phyloP scores from a whole-genome alignment of 2,329 filamentous ascomycete species.

The Rutstroemia sp. region DNA sequence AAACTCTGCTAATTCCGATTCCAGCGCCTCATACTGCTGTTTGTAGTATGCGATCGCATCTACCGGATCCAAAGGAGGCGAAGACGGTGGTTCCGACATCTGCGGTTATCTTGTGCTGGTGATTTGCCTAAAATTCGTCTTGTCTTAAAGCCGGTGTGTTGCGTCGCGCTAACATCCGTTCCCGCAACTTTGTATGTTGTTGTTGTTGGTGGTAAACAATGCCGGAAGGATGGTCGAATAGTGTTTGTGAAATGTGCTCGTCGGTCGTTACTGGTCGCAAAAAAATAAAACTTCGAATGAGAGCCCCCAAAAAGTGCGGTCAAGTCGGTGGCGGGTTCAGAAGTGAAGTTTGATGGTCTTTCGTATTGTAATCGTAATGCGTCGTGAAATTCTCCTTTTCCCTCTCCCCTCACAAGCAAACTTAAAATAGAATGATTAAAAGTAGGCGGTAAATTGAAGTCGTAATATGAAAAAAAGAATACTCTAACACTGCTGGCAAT shows the following conservation, averaged over 20 bases:
- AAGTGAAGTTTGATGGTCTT: background rate
- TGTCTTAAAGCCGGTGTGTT: conserved; percentile 5
- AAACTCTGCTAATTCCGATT: conserved; percentile 87
- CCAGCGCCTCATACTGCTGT: conserved; percentile 85
- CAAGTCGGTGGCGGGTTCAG: background rate
- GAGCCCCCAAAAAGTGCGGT: background rate
- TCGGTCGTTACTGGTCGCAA: background rate
- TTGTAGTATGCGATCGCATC: conserved; percentile 94
- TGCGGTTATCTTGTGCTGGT: conserved; percentile 11
- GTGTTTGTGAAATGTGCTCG: background rate
- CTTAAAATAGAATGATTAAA: conserved; percentile 2
- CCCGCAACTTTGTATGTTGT: background rate
- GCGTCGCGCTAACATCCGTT: conserved; percentile 8
- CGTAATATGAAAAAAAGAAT: background rate
- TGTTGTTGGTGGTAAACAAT: too few relatives aligned
- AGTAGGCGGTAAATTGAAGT: background rate
- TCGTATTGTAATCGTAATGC: conserved; percentile 2
- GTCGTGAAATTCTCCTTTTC: conserved; percentile 7
- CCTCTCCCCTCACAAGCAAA: background rate
- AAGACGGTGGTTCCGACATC: conserved; percentile 50
- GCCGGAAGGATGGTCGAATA: background rate
- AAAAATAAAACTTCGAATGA: background rate
- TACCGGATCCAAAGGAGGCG: conserved; percentile 54
- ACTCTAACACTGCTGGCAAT: background rate
- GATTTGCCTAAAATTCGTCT: conserved; percentile 7